A percentile compares a stretch with the other conserved stretches of the same genome.
phyloP scores from a whole-genome alignment of 2,329 filamentous ascomycete genomes.

The Calycina marina region DNA sequence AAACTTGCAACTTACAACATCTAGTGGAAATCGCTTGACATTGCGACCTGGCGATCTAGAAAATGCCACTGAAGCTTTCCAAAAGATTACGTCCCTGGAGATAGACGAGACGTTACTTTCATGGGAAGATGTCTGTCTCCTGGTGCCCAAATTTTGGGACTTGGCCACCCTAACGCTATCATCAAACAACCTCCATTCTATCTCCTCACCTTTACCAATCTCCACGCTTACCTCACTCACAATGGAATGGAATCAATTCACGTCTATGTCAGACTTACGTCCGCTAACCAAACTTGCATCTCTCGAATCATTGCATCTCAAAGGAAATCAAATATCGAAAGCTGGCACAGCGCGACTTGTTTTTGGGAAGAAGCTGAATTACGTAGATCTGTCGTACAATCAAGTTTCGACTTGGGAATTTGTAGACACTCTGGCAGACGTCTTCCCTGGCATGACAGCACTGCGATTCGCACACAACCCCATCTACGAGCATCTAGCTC shows the following conservation, averaged over 20 bases:
- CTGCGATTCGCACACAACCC: constrained; percentile 80
- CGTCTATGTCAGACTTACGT: constrained; percentile 39
- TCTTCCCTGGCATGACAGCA: constrained; percentile 59
- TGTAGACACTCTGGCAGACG: constrained; percentile 48
- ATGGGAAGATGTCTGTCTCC: constrained; percentile 47
- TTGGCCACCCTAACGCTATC: constrained; percentile 37
- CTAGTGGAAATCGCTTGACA: constrained; percentile 60
- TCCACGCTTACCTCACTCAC: constrained; percentile 41
- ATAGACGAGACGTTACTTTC: constrained; percentile 52
- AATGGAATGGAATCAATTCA: constrained; percentile 60
- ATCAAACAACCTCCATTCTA: constrained; percentile 39
- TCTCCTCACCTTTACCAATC: constrained; percentile 27
- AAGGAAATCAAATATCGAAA: constrained; percentile 57
- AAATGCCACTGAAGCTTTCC: constrained; percentile 28
- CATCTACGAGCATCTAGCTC: constrained; percentile 41
- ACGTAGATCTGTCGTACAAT: constrained; percentile 64
- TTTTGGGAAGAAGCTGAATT: constrained; percentile 23
- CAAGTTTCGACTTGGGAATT: constrained; percentile 55
- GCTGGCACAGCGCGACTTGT: constrained; percentile 1
- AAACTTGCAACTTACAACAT: constrained; percentile 2
- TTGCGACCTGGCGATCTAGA: constrained; percentile 29
- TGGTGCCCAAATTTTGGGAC: constrained; percentile 37
- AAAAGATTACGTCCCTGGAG: constrained; percentile 41
- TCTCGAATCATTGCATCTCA: constrained; percentile 52
- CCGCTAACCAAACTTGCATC: constrained; percentile 35